These are phyloP conservation scores for Grifola frondosa DNA, from an alignment of 1,284 basidiomycete genomes.

Conservation along the genomic window DNA sequence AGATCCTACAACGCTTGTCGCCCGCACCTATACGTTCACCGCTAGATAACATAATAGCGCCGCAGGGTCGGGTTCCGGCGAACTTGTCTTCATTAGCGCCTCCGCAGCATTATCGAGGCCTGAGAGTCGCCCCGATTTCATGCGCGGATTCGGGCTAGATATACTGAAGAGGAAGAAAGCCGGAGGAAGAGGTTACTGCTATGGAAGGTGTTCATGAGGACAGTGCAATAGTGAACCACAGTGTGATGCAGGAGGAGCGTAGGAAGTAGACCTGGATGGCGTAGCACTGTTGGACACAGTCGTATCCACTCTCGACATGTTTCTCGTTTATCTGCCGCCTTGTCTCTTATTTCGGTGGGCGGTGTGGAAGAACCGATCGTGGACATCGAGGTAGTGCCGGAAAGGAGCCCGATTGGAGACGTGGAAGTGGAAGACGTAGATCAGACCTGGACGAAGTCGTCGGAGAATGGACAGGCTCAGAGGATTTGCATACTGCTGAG, in stretches of 20 bases:
- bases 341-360: slow-evolving; percentile 65
- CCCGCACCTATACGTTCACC: slow-evolving; percentile 17
- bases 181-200: slow-evolving; percentile 27
- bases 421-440: slow-evolving; percentile 38
- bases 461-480: slow-evolving; percentile 80
- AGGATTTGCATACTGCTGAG: slow-evolving; percentile 55
- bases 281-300: slow-evolving; percentile 49
- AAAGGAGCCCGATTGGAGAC: slow-evolving; percentile 12
- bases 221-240: slow-evolving; percentile 41
- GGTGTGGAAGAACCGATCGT: slow-evolving; percentile 31
- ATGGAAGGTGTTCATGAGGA: slow-evolving; percentile 30
- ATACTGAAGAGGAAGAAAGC: slow-evolving; percentile 55
- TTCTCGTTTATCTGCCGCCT: slow-evolving; percentile 63
- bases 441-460: slow-evolving; percentile 43
- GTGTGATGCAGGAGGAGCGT: slow-evolving; percentile 33
- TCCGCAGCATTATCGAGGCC: slow-evolving; percentile 42
- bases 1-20: slow-evolving; percentile 31
- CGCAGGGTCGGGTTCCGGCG: slow-evolving; percentile 59
- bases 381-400: slow-evolving; percentile 16
- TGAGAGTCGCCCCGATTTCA: slow-evolving; percentile 67
- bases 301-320: slow-evolving; percentile 66
- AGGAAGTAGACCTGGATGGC: slow-evolving; percentile 38
- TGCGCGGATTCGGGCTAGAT: slow-evolving; percentile 74
- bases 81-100: slow-evolving; percentile 47
- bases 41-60: slow-evolving; percentile 46